Evolutionary conservation across 441 rosid species (phyloP).

Genomic region (Omphalea diandra): DNA sequence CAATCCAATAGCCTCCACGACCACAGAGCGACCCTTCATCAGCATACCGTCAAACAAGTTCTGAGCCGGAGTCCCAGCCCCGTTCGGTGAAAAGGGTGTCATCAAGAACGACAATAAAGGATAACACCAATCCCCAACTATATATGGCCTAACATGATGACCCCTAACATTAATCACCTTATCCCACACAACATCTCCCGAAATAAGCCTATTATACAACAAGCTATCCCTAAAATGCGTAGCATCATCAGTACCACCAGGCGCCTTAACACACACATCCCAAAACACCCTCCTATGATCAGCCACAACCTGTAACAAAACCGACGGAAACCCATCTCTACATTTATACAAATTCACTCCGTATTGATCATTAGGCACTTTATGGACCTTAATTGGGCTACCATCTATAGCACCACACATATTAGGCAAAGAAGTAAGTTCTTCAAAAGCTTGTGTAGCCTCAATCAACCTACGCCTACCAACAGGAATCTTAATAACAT

Average conservation of each 20-base stretch:
- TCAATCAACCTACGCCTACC: slow-evolving; percentile 77
- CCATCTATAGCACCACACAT: slow-evolving; percentile 91
- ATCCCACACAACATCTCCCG: slow-evolving; percentile 93
- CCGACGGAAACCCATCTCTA: slow-evolving; percentile 72
- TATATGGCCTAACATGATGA: slow-evolving; percentile 77
- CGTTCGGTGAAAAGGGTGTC: slow-evolving; percentile 85
- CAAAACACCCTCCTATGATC: slow-evolving; percentile 93
- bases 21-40: slow-evolving; percentile 92
- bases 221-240: slow-evolving; percentile 84
- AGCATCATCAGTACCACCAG: slow-evolving; percentile 75
- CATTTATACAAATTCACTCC: slow-evolving; percentile 46
- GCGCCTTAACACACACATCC: slow-evolving; percentile 95
- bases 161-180: slow-evolving; percentile 72
- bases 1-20: slow-evolving; percentile 88
- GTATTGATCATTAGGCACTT: slow-evolving; percentile 28
- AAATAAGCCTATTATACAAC: slow-evolving; percentile 69
- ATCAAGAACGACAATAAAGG: slow-evolving; percentile 76
- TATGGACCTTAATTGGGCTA: slow-evolving; percentile 65
- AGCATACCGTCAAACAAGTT: slow-evolving; percentile 93
- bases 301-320: slow-evolving; percentile 86
- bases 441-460: slow-evolving; percentile 86
- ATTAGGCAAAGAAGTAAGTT: slow-evolving; percentile 80
- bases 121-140: slow-evolving; percentile 96
- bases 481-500: slow-evolving; percentile 83
- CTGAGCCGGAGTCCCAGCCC: slow-evolving; percentile 76